Conservation (phyloP, 106 monocot genomes). For the Alisma plantagoaquatica region DNA sequence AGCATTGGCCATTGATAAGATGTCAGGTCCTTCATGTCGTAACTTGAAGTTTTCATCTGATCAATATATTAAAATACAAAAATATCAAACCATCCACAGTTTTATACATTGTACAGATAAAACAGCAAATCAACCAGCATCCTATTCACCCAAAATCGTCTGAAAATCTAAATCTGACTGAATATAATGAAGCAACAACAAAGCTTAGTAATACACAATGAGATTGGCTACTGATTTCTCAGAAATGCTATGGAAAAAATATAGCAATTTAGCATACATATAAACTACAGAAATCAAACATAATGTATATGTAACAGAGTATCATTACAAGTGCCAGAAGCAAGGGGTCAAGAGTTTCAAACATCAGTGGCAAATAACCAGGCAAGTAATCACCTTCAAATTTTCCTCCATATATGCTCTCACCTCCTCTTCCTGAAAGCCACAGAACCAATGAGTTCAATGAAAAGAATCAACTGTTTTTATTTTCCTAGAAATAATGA, state of each 20-base stretch:
- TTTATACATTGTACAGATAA: too few relatives aligned
- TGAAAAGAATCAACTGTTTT: too few relatives aligned
- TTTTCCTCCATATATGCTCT: slow-evolving; percentile 95
- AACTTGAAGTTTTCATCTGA: slow-evolving; percentile 85
- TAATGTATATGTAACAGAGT: not conserved
- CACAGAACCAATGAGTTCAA: too few relatives aligned
- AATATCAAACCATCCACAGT: not conserved
- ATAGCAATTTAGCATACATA: not conserved
- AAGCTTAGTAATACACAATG: too few relatives aligned
- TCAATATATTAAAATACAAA: slow-evolving; percentile 2
- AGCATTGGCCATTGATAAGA: slow-evolving; percentile 91
- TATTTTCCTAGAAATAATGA: too few relatives aligned
- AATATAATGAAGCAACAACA: too few relatives aligned
- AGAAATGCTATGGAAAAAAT: not conserved
- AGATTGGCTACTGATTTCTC: too few relatives aligned
- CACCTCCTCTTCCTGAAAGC: slow-evolving; percentile 85
- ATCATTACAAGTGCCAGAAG: not conserved
- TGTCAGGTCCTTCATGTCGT: slow-evolving; percentile 71
- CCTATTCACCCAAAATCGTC: too few relatives aligned
- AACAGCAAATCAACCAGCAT: too few relatives aligned
- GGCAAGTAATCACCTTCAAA: slow-evolving; percentile 54
- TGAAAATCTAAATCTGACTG: too few relatives aligned
- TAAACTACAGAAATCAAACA: not conserved
- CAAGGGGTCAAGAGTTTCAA: not conserved
- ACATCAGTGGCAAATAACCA: not conserved